Conservation (phyloP, 1,284 basidiomycete genomes). For the Ganoderma multipileum region DNA sequence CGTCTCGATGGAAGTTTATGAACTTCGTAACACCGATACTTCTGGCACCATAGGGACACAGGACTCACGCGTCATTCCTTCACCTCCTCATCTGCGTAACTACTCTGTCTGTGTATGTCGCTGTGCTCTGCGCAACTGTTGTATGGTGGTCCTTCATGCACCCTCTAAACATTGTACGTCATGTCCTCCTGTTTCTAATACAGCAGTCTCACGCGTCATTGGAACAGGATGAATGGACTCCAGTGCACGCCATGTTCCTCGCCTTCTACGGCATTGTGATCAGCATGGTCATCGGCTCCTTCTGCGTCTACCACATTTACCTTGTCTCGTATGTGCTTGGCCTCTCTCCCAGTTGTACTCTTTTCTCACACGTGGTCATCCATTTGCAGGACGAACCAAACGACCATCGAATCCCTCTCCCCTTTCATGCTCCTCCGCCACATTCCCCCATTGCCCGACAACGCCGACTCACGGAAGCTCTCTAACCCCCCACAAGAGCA, state of each 20-base stretch:
- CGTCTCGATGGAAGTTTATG: neutral
- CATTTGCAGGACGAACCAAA: constrained; percentile 77
- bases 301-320: constrained; percentile 82
- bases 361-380: neutral
- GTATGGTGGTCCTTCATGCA: constrained; percentile 74
- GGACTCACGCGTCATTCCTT: constrained; percentile 87
- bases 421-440: constrained; percentile 78
- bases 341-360: constrained; percentile 5
- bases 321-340: constrained; percentile 68
- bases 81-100: constrained; percentile 80
- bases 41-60: constrained; percentile 65
- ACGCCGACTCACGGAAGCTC: constrained; percentile 49
- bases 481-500: constrained; percentile 79
- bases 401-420: constrained; percentile 83
- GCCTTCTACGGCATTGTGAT: constrained; percentile 69
- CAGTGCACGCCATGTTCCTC: constrained; percentile 76
- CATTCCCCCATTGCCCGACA: constrained; percentile 63
- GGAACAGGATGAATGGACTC: constrained; percentile 65
- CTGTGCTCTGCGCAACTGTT: constrained; percentile 60
- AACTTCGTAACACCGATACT: neutral
- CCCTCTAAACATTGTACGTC: constrained; percentile 62
- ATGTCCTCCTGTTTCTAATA: constrained; percentile 13
- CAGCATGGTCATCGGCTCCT: constrained; percentile 75
- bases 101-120: constrained; percentile 69
- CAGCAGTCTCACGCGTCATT: neutral